Evolutionary conservation across 1,284 basidiomycete genomes (phyloP), one percentile per base, ranked within the genome.

Genomic region (Ceratobasidium sp.): DNA sequence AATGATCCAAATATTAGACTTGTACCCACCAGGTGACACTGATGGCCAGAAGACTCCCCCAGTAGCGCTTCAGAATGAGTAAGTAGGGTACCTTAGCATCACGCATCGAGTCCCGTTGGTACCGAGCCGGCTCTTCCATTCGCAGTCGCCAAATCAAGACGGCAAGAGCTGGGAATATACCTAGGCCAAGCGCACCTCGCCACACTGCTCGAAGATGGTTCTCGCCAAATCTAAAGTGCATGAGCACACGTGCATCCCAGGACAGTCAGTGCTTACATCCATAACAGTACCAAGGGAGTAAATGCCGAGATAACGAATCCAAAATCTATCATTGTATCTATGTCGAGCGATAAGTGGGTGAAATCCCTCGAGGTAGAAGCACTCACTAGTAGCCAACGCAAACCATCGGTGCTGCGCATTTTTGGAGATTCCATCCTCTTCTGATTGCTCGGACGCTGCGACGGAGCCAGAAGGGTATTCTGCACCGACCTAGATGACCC

Each of bases 381-480:
- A 72, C 73, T 70, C 71, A 89, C 91, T 94, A 0, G 92, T 93
- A 40, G 92, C 91, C 20, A 96, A 84, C 20, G 91, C 87, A 75
- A 96, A 92, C 85, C 93, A 93, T 64, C 89, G 82, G 77, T 96
- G 91, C 76, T 94, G 94, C 2, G 89, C 85, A 64, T 86, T 86
- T 79, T 91, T 93, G 73, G 80, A 83, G 75, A 96, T 88, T 2
- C 85, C 86, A 22, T 68, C 60, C 75, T 93, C 90, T 78, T 96
- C 95, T 0, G 93, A 93, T 76, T 93, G 91, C 77, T 97, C 95
- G 0, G 92, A 91, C 1, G 91, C 90, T 25, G 94, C 93, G n/a
- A 97, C 94, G 2, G 89, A 91, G 6, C 94, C 95, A 71, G 90
- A 91, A 5, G 94, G 94, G 73, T 97, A 96, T 77, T 96, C 93